phyloP scores from a whole-genome alignment of 75 land plant genomes.

The Azolla pinnata region DNA sequence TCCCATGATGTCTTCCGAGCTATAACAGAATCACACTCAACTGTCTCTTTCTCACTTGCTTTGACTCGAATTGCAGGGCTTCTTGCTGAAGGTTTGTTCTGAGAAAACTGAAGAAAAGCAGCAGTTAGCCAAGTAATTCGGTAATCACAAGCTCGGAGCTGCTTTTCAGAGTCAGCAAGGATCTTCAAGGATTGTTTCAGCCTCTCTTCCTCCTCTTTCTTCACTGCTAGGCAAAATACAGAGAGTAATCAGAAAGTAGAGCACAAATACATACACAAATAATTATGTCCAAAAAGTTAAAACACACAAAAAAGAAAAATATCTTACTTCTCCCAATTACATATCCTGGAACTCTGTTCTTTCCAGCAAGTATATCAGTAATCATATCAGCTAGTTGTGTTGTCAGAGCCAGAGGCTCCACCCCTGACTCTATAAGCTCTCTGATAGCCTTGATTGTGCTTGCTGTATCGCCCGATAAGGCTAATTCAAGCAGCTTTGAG shows the following conservation, averaged over 20 bases:
- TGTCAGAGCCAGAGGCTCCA: conserved; percentile 82
- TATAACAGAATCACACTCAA: neutral
- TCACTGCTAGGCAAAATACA: conserved; percentile 26
- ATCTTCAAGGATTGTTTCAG: conserved; percentile 61
- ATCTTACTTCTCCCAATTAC: conserved; percentile 3
- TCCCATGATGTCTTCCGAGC: neutral
- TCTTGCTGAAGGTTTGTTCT: conserved; percentile 57
- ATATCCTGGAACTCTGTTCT: conserved; percentile 1
- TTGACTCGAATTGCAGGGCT: conserved; percentile 33
- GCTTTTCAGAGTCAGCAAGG: conserved; percentile 86
- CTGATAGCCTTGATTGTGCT: conserved; percentile 74
- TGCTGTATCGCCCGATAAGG: conserved; percentile 80
- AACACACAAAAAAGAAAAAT: neutral
- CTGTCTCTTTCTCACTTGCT: conserved; percentile 20
- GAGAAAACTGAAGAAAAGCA: conserved; percentile 67
- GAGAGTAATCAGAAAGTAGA: neutral
- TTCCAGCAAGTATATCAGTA: conserved; percentile 28
- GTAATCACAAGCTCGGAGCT: conserved; percentile 60
- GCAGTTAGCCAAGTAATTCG: conserved; percentile 86
- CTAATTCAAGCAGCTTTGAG: conserved; percentile 81
- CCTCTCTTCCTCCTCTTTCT: conserved; percentile 50
- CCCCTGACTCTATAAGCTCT: conserved; percentile 77
- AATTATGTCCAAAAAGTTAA: neutral
- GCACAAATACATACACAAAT: neutral
- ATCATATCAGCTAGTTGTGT: conserved; percentile 22